Percentiles rank a stretch among this genome's conserved stretches.
Conservation (phyloP, 306 rosid species). For the Cotoneaster glaucophyllus region DNA sequence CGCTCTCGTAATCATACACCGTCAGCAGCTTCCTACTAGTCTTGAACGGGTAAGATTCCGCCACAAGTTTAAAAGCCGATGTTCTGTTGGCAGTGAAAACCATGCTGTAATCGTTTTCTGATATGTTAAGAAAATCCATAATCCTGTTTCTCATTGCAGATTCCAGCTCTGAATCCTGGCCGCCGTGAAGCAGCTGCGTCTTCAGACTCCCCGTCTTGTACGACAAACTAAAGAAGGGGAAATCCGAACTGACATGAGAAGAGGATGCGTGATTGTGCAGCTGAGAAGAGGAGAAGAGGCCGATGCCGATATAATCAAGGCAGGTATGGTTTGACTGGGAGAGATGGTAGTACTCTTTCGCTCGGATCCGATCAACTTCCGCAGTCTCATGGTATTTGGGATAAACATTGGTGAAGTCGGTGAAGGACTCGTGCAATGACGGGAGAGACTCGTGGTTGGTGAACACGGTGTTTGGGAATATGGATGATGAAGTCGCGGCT, state of each 20-base stretch:
- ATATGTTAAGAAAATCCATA: slow-evolving; percentile 58
- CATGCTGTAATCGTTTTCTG: slow-evolving; percentile 69
- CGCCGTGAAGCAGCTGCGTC: slow-evolving; percentile 63
- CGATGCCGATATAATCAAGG: slow-evolving; percentile 88
- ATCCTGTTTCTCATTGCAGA: slow-evolving; percentile 61
- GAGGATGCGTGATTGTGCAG: slow-evolving; percentile 39
- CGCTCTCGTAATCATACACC: slow-evolving; percentile 83
- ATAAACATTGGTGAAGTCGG: slow-evolving; percentile 56
- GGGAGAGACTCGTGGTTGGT: slow-evolving; percentile 90
- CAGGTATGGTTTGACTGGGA: slow-evolving; percentile 48
- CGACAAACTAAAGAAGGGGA: slow-evolving; percentile 69
- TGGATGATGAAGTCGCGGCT: slow-evolving; percentile 44
- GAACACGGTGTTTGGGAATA: slow-evolving; percentile 66
- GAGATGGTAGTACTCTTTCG: slow-evolving; percentile 63
- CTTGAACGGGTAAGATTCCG: slow-evolving; percentile 71
- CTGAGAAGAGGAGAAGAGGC: slow-evolving; percentile 79
- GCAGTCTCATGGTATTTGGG: slow-evolving; percentile 60
- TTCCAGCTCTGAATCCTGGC: slow-evolving; percentile 61
- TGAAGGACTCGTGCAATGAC: slow-evolving; percentile 54
- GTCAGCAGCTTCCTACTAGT: slow-evolving; percentile 56
- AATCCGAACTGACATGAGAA: slow-evolving; percentile 23
- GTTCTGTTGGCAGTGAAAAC: slow-evolving; percentile 92
- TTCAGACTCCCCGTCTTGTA: slow-evolving; percentile 62
- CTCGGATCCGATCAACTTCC: slow-evolving; percentile 55
- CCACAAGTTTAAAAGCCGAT: slow-evolving; percentile 75